Evolutionary conservation across 1,284 basidiomycete species (phyloP).

Genomic region (Naganishia sp.): DNA sequence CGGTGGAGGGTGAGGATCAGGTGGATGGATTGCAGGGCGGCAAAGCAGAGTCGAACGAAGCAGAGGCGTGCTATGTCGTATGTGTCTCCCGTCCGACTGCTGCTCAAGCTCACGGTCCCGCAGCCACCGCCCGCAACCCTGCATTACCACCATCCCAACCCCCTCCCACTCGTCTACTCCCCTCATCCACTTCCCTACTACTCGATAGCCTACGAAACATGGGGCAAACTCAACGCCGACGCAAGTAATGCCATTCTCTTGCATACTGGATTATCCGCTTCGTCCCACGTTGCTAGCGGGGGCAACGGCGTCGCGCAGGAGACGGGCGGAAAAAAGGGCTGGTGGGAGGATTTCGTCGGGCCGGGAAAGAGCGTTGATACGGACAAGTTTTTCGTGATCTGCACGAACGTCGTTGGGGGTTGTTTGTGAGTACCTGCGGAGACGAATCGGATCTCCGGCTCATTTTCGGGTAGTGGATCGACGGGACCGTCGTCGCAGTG

Average conservation of each 20-base stretch:
- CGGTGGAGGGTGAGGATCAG: constrained; percentile 33
- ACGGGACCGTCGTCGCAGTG: constrained; percentile 85
- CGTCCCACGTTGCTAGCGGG: constrained; percentile 90
- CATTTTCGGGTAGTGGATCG: constrained; percentile 60
- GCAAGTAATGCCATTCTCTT: constrained; percentile 92
- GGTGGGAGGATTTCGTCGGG: constrained; percentile 99
- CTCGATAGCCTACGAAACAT: constrained; percentile 89
- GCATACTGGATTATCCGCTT: constrained; percentile 93
- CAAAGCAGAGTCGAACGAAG: constrained; percentile 42
- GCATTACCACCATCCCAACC: constrained; percentile 62
- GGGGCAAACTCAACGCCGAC: constrained; percentile 79
- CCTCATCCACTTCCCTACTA: constrained; percentile 67
- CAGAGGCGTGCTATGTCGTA: constrained; percentile 54
- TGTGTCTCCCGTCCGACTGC: constrained; percentile 29
- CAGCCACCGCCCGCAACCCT: constrained; percentile 52
- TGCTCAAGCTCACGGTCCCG: neutral
- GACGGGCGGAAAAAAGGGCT: constrained; percentile 62
- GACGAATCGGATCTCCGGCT: neutral
- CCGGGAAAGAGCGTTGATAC: constrained; percentile 93
- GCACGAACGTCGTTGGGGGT: constrained; percentile 95
- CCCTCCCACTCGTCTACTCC: constrained; percentile 74
- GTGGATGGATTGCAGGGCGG: constrained; percentile 38
- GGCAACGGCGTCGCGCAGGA: constrained; percentile 68
- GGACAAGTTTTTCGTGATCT: constrained; percentile 87
- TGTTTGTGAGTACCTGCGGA: constrained; percentile 63